Conservation (phyloP, 148 eudicot genomes). For the Cornus suecica region DNA sequence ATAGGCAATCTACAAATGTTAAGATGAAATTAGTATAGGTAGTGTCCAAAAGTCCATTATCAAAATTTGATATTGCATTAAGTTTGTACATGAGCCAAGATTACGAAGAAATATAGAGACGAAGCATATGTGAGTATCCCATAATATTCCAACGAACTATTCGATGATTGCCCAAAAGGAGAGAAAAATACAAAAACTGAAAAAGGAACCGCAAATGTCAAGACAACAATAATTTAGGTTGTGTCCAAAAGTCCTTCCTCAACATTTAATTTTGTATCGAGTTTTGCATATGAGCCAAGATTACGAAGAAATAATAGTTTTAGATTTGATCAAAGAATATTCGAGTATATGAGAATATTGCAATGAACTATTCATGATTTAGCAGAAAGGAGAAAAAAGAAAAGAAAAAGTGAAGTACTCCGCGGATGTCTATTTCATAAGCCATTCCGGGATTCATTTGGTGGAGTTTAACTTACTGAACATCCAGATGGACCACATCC, state of each 20-base stretch:
- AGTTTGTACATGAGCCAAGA: neutral
- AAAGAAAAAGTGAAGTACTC: neutral
- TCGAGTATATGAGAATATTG: neutral
- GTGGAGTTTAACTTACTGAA: constrained; percentile 67
- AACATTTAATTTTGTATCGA: too few relatives aligned
- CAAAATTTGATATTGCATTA: neutral
- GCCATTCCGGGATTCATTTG: neutral
- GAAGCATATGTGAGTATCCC: too few relatives aligned
- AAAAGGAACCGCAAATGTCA: too few relatives aligned
- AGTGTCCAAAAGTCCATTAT: neutral
- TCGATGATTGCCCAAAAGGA: too few relatives aligned
- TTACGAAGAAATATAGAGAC: too few relatives aligned
- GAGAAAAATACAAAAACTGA: too few relatives aligned
- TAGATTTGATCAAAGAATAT: neutral
- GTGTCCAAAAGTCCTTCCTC: neutral
- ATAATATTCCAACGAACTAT: too few relatives aligned
- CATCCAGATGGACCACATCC: constrained; percentile 99
- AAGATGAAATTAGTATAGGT: neutral
- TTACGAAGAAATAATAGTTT: neutral
- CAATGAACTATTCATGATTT: neutral
- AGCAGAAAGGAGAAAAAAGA: neutral
- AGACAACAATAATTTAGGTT: neutral
- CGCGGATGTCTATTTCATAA: neutral
- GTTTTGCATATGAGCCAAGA: neutral
- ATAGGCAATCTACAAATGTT: neutral